Evolutionary conservation across 2,329 filamentous ascomycete genomes (phyloP), one percentile per base, ranked within the genome.

Genomic region (Fusarium hainanense): DNA sequence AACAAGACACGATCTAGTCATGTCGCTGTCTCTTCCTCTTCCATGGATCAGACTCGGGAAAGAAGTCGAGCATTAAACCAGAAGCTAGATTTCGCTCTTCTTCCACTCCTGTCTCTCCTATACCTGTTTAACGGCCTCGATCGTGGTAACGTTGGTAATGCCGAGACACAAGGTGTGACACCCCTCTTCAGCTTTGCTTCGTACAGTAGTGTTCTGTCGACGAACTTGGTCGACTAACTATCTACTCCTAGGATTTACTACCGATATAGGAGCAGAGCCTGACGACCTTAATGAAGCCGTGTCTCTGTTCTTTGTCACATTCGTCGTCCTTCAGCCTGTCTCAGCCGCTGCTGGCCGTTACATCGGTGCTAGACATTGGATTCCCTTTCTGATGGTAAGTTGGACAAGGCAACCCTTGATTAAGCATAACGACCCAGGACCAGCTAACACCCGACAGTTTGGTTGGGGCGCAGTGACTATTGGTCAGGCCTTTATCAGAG

Each of bases 91-190:
- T 30, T 79, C 21, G 74, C 76, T 20, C 73, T 82, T 6, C 71
- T 82, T 11, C 80, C 80, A 7, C 72, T 82, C 8, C 68, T 82
- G 4, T 82, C 80, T 14, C 71, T 81, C 12, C 73, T 82, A 18
- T 82, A 82, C 46, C 73, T 82, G 5, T 80, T 81, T 64, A 82
- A 82, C 58, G 79, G 79, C 3, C 75, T 82, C 4, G 81, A 82
- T 62, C 76, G 80, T 32, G 76, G 79, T 23, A 82, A 82, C 28
- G 75, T 82, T 32, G 81, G 81, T 28, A 82, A 82, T 62, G 81
- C 81, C 8, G 77, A 81, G 61, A 78, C 80, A 7, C 71, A 80
- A 73, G 73, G 79, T 79, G 54, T 27, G 55, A 28, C 14, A n/a
- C 9, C 16, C 44, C 20, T 12, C 5, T 40, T 16, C 40, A 7